Evolutionary conservation across 495 filamentous ascomycete species (phyloP).

Genomic region (Trichoderma gamsii): DNA sequence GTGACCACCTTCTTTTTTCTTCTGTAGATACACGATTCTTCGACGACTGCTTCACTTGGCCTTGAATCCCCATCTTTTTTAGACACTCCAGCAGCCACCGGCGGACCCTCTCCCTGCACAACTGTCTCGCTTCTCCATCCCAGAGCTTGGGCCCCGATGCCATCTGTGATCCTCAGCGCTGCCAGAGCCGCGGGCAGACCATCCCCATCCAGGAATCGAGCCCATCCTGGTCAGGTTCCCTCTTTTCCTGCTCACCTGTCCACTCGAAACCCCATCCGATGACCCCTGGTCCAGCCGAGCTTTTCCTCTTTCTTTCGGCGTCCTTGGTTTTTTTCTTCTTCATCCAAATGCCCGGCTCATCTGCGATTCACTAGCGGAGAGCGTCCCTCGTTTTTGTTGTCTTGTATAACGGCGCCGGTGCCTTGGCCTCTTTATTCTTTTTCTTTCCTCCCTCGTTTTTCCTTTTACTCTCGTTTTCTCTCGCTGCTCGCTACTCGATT

Average conservation of each 20-base stretch:
- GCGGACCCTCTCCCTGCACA: neutral
- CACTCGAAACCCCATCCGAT: neutral
- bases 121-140: slow-evolving; percentile 11
- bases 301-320: neutral
- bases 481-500: neutral
- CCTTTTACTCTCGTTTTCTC: neutral
- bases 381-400: slow-evolving; percentile 6
- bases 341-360: neutral
- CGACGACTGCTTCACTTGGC: neutral
- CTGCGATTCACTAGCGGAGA: slow-evolving; percentile 9
- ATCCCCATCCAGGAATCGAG: neutral
- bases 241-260: slow-evolving; percentile 7
- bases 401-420: neutral
- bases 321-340: neutral
- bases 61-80: neutral
- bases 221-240: slow-evolving; percentile 2
- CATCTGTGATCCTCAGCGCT: slow-evolving; percentile 11
- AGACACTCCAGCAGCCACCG: neutral
- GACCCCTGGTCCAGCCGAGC: slow-evolving; percentile 6
- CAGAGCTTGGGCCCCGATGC: slow-evolving; percentile 1
- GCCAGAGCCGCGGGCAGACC: neutral
- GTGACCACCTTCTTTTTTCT: neutral
- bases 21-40: too few species aligned
- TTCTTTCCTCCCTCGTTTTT: neutral
- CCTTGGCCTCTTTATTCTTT: neutral